Percentiles rank a stretch among this genome's conserved stretches.
These are phyloP conservation scores for Plectranthus barbatus DNA, from an alignment of 257 asterid species.

Conservation along the genomic window DNA sequence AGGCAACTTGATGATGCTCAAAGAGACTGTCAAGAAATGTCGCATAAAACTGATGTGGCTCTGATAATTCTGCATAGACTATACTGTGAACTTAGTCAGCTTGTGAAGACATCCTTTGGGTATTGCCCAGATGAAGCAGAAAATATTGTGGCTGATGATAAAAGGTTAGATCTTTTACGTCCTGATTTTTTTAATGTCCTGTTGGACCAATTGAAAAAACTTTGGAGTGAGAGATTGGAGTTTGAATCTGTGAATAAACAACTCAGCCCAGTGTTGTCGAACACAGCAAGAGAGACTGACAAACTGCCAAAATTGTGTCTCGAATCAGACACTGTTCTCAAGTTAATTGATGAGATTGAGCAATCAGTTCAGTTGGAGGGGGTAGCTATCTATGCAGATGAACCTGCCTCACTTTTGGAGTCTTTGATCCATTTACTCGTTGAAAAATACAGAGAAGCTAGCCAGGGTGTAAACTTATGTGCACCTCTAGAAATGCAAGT, in stretches of 20 bases:
- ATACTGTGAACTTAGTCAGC: conserved; percentile 40
- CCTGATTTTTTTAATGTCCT: conserved; percentile 35
- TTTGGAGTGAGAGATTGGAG: conserved; percentile 43
- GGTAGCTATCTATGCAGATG: conserved; percentile 22
- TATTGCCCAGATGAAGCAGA: conserved; percentile 28
- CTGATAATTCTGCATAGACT: conserved; percentile 33
- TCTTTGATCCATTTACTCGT: conserved; percentile 50
- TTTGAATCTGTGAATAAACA: conserved; percentile 46
- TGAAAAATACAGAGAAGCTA: conserved; percentile 54
- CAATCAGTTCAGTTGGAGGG: conserved; percentile 47
- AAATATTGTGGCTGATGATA: conserved; percentile 26
- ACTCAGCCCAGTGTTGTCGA: conserved; percentile 48
- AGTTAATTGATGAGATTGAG: conserved; percentile 51
- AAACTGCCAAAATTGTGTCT: conserved; percentile 44
- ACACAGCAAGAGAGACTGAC: conserved; percentile 39
- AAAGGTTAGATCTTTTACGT: conserved; percentile 36
- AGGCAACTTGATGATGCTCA: conserved; percentile 49
- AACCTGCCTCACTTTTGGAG: conserved; percentile 50
- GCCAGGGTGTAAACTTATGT: conserved; percentile 37
- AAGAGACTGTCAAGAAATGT: conserved; percentile 33
- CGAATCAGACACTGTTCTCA: conserved; percentile 38
- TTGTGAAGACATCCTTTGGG: conserved; percentile 34
- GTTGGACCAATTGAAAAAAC: conserved; percentile 41
- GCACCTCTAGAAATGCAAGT: conserved; percentile 46
- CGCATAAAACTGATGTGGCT: conserved; percentile 39